Conservation (phyloP, 2,329 filamentous ascomycete species). For the Sporothrix phasma region DNA sequence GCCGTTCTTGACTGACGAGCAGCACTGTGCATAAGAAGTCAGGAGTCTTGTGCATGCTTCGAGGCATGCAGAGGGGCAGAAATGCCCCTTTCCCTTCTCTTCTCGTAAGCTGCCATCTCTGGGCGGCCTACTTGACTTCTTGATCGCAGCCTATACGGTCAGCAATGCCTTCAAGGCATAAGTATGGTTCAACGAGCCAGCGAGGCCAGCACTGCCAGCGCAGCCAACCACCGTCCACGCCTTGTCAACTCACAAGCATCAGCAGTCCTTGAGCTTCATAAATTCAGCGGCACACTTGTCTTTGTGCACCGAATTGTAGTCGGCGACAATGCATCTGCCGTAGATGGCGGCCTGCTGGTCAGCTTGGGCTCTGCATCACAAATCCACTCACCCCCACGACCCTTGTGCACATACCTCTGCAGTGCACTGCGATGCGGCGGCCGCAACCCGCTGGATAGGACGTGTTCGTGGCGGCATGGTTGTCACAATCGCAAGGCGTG, state of each 20-base stretch:
- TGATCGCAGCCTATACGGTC: slow-evolving; percentile 10
- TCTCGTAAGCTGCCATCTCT: neutral
- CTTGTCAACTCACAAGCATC: slow-evolving; percentile 53
- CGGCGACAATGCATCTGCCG: slow-evolving; percentile 80
- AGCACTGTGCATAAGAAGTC: no score
- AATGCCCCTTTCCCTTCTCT: no score
- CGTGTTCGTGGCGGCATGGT: slow-evolving; percentile 32
- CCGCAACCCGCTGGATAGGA: slow-evolving; percentile 46
- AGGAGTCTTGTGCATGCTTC: no score
- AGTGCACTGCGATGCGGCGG: slow-evolving; percentile 46
- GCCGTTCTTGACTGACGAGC: no score
- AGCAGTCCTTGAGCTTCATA: slow-evolving; percentile 75
- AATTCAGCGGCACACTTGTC: slow-evolving; percentile 87
- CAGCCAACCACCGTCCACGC: no score
- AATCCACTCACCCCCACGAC: neutral
- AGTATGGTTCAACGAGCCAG: neutral
- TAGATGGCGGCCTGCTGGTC: slow-evolving; percentile 62
- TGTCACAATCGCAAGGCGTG: neutral
- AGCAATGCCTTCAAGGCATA: neutral
- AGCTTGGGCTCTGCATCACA: neutral
- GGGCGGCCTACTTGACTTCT: slow-evolving; percentile 9
- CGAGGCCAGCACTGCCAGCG: neutral
- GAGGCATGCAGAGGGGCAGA: no score
- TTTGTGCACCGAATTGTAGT: slow-evolving; percentile 84
- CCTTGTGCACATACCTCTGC: slow-evolving; percentile 33